Conservation (phyloP, 345 rosid species). For the Sisymbrium altissimum region DNA sequence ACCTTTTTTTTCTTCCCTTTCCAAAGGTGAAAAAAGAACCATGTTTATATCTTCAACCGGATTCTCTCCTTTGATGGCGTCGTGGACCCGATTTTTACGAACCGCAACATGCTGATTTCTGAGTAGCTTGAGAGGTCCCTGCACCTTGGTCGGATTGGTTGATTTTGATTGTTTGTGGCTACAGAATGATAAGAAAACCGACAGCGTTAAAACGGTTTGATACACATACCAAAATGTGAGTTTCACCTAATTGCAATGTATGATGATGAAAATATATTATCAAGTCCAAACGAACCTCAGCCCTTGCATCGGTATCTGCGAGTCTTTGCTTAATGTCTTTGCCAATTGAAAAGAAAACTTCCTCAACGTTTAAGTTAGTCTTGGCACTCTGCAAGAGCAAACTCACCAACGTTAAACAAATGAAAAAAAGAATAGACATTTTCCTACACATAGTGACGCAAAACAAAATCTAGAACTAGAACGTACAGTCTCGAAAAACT, state of each 20-base stretch:
- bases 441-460: background rate
- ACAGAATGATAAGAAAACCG: background rate
- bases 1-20: background rate
- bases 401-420: conserved; percentile 22
- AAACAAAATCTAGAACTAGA: conserved; percentile 8
- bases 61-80: conserved; percentile 10
- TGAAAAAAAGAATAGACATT: background rate
- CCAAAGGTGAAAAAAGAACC: background rate
- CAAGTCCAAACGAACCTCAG: conserved; percentile 50
- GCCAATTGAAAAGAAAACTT: conserved; percentile 83
- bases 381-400: conserved; percentile 68
- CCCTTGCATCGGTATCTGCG: conserved; percentile 62
- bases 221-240: no score
- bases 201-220: background rate
- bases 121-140: conserved; percentile 63
- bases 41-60: background rate
- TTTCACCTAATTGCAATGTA: background rate
- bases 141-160: conserved; percentile 62
- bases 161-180: conserved; percentile 78
- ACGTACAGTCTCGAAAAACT: conserved; percentile 93
- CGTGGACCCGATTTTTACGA: conserved; percentile 22
- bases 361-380: conserved; percentile 81
- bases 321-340: conserved; percentile 86
- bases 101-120: conserved; percentile 81
- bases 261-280: background rate